phyloP scores from a whole-genome alignment of 805 yeast species.

The Sugiyamaella chiloensis region DNA sequence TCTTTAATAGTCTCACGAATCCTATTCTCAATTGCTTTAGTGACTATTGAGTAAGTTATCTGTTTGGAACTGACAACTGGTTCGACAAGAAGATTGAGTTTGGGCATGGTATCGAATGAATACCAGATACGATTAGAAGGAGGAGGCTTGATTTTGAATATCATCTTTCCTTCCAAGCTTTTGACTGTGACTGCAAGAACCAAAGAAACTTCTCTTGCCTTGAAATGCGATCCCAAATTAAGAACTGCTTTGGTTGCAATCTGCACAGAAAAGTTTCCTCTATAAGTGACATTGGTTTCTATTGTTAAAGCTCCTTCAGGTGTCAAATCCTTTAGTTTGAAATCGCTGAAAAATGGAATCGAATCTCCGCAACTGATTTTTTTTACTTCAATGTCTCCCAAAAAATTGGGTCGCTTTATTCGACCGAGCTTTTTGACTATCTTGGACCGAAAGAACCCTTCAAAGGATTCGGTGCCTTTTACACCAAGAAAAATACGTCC shows the following conservation, averaged over 20 bases:
- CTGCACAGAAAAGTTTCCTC: slow-evolving; percentile 72
- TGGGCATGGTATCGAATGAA: slow-evolving; percentile 76
- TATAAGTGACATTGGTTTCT: slow-evolving; percentile 59
- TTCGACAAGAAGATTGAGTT: slow-evolving; percentile 69
- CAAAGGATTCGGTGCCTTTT: slow-evolving; percentile 67
- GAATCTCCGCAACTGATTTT: slow-evolving; percentile 72
- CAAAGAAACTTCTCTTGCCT: slow-evolving; percentile 69
- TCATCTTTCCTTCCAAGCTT: slow-evolving; percentile 68
- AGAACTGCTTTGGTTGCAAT: slow-evolving; percentile 77
- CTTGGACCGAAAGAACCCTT: slow-evolving; percentile 52
- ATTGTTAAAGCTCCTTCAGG: slow-evolving; percentile 77
- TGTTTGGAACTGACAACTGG: slow-evolving; percentile 89
- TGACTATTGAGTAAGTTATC: slow-evolving; percentile 71
- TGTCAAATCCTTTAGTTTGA: slow-evolving; percentile 61
- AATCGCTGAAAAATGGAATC: slow-evolving; percentile 76
- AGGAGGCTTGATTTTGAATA: slow-evolving; percentile 75
- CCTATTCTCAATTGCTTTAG: slow-evolving; percentile 73
- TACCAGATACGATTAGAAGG: slow-evolving; percentile 93
- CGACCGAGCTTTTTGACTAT: slow-evolving; percentile 71
- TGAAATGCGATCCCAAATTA: slow-evolving; percentile 71
- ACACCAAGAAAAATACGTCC: slow-evolving; percentile 80
- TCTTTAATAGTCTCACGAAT: slow-evolving; percentile 77
- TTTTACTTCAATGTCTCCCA: slow-evolving; percentile 76
- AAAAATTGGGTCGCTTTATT: slow-evolving; percentile 80
- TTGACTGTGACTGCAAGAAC: slow-evolving; percentile 66